Evolutionary conservation across 2,329 filamentous ascomycete genomes (phyloP).

Genomic region (Exophiala bonariae): DNA sequence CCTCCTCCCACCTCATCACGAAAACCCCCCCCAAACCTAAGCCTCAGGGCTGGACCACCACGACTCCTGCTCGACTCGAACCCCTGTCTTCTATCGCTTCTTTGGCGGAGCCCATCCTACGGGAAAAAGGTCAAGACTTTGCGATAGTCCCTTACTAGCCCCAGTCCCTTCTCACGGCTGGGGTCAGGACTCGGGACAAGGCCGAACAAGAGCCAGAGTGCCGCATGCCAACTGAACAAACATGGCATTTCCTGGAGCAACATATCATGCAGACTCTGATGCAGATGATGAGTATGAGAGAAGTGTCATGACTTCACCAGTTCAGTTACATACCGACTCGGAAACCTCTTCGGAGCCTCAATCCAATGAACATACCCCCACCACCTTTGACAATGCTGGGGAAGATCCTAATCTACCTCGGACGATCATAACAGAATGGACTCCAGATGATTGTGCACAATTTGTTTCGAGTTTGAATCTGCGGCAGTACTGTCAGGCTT

Average conservation of each 20-base stretch:
- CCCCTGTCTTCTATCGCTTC: no score
- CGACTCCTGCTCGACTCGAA: no score
- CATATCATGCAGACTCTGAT: constrained; percentile 64
- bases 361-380: constrained; percentile 63
- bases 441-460: constrained; percentile 83
- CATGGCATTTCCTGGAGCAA: constrained; percentile 43
- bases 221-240: constrained; percentile 19
- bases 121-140: no score
- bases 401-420: constrained; percentile 56
- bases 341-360: constrained; percentile 59
- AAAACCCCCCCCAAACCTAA: no score
- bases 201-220: constrained; percentile 11
- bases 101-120: no score
- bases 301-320: constrained; percentile 57
- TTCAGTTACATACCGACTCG: constrained; percentile 55
- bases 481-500: constrained; percentile 77
- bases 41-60: no score
- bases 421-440: constrained; percentile 61
- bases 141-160: constrained; percentile 1
- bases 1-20: no score
- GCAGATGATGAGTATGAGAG: constrained; percentile 67
- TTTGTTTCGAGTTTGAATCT: constrained; percentile 80
- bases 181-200: neutral
- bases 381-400: constrained; percentile 54
- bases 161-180: neutral